These are phyloP conservation scores for Lipomyces sp. DNA, from an alignment of 805 yeast species.

Conservation along the genomic window DNA sequence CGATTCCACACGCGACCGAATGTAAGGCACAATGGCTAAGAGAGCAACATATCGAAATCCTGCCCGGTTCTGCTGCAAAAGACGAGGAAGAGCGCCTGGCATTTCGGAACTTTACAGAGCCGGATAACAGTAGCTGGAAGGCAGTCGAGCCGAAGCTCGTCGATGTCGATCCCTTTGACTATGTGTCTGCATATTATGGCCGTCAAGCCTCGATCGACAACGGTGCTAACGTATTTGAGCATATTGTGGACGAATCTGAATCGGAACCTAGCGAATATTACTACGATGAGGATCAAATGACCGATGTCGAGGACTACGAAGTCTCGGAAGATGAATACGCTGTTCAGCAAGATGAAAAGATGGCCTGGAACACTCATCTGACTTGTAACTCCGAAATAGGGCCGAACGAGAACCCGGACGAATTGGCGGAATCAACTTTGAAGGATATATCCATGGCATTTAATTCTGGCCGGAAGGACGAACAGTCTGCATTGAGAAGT, in stretches of 20 bases:
- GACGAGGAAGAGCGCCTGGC: neutral
- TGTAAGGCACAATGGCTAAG: neutral
- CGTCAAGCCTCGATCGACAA: neutral
- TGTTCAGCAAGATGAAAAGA: neutral
- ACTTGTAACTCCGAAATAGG: neutral
- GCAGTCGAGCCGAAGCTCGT: neutral
- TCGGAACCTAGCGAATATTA: neutral
- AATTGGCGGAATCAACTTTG: neutral
- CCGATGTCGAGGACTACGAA: constrained; percentile 8
- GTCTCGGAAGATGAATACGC: neutral
- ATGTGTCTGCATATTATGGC: constrained; percentile 13
- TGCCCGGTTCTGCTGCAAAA: neutral
- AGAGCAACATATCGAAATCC: neutral
- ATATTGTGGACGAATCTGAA: neutral
- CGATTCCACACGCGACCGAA: neutral
- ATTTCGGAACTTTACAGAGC: neutral
- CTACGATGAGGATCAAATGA: constrained; percentile 1
- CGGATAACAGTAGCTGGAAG: neutral
- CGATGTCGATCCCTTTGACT: constrained; percentile 13
- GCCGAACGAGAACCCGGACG: neutral
- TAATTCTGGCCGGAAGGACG: neutral
- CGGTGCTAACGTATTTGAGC: neutral
- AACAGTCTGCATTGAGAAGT: neutral
- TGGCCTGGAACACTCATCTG: neutral
- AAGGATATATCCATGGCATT: neutral